A percentile compares a stretch with the other conserved stretches of the same genome.
These are phyloP conservation scores for Umbelopsis sp. DNA, from an alignment of 192 early-diverging fungal species.

Conservation along the genomic window DNA sequence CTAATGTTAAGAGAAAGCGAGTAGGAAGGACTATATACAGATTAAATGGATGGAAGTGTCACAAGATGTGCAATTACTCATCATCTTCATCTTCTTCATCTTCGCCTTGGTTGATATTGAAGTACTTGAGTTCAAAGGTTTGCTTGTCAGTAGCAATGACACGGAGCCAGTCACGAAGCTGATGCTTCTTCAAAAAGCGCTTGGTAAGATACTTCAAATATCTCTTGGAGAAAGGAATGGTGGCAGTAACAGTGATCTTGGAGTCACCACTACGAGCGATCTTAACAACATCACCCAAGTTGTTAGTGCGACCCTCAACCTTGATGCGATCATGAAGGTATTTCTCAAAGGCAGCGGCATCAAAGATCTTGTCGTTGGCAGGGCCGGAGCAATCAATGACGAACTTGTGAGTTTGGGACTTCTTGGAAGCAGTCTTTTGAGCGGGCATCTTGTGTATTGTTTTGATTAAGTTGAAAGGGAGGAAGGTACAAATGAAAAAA, in stretches of 20 bases:
- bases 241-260: constrained; percentile 80
- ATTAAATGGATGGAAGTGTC: neutral
- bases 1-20: constrained; percentile 17
- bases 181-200: constrained; percentile 99
- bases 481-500: neutral
- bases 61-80: constrained; percentile 24
- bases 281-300: constrained; percentile 85
- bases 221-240: constrained; percentile 89
- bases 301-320: constrained; percentile 94
- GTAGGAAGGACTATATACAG: constrained; percentile 9
- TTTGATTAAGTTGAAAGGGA: neutral
- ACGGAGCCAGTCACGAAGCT: constrained; percentile 98
- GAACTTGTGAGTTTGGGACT: constrained; percentile 69
- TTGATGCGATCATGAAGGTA: constrained; percentile 98
- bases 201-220: constrained; percentile 99
- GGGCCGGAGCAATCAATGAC: constrained; percentile 93
- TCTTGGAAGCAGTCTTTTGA: constrained; percentile 36
- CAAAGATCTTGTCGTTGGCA: constrained; percentile 95
- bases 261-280: constrained; percentile 74
- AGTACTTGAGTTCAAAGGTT: constrained; percentile 96
- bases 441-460: constrained; percentile 28
- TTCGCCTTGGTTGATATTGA: constrained; percentile 78
- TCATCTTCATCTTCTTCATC: constrained; percentile 79
- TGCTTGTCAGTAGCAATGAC: constrained; percentile 87
- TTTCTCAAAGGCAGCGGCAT: constrained; percentile 97